Evolutionary conservation across 2,329 filamentous ascomycete species (phyloP), one percentile per base, ranked within the genome.

Genomic region (Myrmaecium sp.): DNA sequence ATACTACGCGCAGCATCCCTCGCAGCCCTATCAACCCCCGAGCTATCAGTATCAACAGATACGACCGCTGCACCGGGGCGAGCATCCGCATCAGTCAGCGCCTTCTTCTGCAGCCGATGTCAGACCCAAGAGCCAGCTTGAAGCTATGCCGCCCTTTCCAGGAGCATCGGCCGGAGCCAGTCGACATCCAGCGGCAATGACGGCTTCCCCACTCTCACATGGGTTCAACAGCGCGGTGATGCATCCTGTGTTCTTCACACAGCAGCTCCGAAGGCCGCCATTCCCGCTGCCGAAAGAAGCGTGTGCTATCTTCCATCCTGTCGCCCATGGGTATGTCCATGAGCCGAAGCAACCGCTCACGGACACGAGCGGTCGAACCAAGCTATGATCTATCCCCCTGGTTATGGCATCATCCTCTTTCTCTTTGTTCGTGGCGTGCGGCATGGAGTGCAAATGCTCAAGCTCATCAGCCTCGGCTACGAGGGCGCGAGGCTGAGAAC

Each of bases 211-310:
- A 20, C 34, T 36, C 3, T 28, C 24, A 12, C 32, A 17, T 26
- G 23, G 46, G 4, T 65, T 63, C 42, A 62, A 76, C 44, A 56
- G 67, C 6, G 68, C 76, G 1, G 60, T 58, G 20, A 55, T 67
- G 14, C 78, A 84, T 37, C 78, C 78, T 0, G 77, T 81, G 2
- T 84, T 84, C 52, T 82, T 83, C 53, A 77, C 75, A 0, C 57
- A 67, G 16, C 60, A 61, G 27, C 52, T 80, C 26, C 64, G 64
- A 31, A 66, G 62, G 38, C 59, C 64, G 3, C 64, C 69, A 4
- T 55, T 61, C 13, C 43, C 54, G 0, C 38, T 58, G 31, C 52
- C 50, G 8, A 35, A 47, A 10, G 33, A 39, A 17, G 39, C 43
- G 8, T 47, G 47, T 22, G 43, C 46, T 13, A 47, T 43, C 2